Evolutionary conservation across 2,329 filamentous ascomycete genomes (phyloP).

Genomic region (Helminthosporium solani): DNA sequence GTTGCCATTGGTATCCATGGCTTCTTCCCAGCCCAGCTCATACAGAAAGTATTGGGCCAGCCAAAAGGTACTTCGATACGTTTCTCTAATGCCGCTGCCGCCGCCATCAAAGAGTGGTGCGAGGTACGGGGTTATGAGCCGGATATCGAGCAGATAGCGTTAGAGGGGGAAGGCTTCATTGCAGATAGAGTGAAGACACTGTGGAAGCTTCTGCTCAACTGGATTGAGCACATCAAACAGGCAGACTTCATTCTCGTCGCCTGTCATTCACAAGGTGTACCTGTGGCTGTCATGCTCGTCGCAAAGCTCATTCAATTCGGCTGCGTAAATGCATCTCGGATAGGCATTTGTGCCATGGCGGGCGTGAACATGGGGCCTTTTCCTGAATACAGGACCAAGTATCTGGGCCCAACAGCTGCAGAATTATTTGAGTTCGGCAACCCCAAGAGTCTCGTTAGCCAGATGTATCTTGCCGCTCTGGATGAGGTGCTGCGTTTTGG

Average conservation of each 20-base stretch:
- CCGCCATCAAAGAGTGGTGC: slow-evolving; percentile 81
- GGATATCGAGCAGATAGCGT: slow-evolving; percentile 88
- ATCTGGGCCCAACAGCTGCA: slow-evolving; percentile 86
- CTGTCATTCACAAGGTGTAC: slow-evolving; percentile 94
- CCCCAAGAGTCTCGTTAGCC: slow-evolving; percentile 76
- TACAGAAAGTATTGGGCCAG: slow-evolving; percentile 90
- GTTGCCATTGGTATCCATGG: slow-evolving; percentile 94
- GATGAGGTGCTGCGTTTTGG: slow-evolving; percentile 74
- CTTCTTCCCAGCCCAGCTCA: slow-evolving; percentile 81
- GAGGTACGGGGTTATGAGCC: slow-evolving; percentile 66
- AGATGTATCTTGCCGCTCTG: slow-evolving; percentile 75
- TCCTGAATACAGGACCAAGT: slow-evolving; percentile 82
- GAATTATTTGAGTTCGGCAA: slow-evolving; percentile 94
- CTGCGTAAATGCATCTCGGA: slow-evolving; percentile 71
- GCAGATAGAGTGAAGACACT: slow-evolving; percentile 84
- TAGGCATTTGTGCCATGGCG: slow-evolving; percentile 86
- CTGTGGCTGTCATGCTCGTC: slow-evolving; percentile 87
- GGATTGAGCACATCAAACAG: slow-evolving; percentile 83
- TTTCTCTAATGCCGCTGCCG: slow-evolving; percentile 84
- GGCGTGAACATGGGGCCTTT: slow-evolving; percentile 94
- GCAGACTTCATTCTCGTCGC: slow-evolving; percentile 91
- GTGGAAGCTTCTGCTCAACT: slow-evolving; percentile 92
- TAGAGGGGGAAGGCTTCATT: slow-evolving; percentile 94
- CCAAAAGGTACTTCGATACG: slow-evolving; percentile 93
- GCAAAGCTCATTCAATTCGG: slow-evolving; percentile 91